Conservation (phyloP, 257 asterid species). For the Anisodus acutangulus region DNA sequence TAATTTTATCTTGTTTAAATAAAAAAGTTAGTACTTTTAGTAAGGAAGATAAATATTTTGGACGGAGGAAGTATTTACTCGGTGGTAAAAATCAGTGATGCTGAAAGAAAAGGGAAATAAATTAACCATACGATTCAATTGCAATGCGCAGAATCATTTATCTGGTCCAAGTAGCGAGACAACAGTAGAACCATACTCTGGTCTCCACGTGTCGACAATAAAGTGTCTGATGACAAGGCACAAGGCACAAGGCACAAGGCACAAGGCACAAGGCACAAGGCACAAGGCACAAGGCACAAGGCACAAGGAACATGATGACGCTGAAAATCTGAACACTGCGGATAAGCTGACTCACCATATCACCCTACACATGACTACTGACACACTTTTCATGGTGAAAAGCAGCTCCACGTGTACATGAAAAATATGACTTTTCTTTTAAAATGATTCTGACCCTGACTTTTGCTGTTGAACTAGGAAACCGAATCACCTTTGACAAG, state of each 20-base stretch:
- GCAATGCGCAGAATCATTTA: too few species aligned
- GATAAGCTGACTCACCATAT: constrained; percentile 27
- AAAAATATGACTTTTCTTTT: not conserved
- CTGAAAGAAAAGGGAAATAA: not conserved
- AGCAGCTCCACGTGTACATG: constrained; percentile 46
- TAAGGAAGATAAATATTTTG: too few species aligned
- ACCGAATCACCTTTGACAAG: constrained; percentile 40
- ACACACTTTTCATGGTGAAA: constrained; percentile 50
- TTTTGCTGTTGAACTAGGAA: constrained; percentile 58
- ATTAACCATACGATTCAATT: too few species aligned
- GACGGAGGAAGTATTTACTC: too few species aligned
- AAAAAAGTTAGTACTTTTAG: too few species aligned
- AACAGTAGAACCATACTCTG: not conserved
- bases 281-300: not conserved
- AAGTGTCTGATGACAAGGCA: constrained; percentile 27
- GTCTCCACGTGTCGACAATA: not conserved
- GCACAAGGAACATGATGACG: constrained; percentile 9
- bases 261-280: constrained; percentile 2
- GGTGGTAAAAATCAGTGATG: too few species aligned
- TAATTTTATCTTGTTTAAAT: too few species aligned
- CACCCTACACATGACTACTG: constrained; percentile 13
- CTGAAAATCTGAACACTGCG: not conserved
- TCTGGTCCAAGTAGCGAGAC: not conserved
- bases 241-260: not conserved
- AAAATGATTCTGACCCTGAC: constrained; percentile 22